Conservation (phyloP, 148 eudicot genomes). For the Talinum fruticosum region DNA sequence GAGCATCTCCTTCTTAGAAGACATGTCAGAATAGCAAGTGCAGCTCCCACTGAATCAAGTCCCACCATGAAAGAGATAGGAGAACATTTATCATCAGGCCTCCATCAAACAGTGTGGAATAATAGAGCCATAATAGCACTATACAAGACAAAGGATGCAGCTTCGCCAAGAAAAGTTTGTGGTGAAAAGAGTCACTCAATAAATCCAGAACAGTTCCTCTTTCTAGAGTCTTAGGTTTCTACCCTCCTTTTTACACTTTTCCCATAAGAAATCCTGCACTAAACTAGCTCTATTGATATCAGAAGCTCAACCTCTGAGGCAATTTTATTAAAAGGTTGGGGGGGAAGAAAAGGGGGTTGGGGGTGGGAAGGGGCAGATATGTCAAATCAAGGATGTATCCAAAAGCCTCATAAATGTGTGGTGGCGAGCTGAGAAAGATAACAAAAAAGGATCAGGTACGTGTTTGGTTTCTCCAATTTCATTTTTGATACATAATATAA, state of each 20-base stretch:
- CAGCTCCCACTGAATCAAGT: slow-evolving; percentile 38
- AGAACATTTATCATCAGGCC: slow-evolving; percentile 16
- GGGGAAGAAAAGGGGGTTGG: background rate
- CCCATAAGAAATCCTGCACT: background rate
- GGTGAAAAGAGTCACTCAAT: slow-evolving; percentile 24
- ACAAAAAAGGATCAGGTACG: slow-evolving; percentile 34
- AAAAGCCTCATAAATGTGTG: slow-evolving; percentile 32
- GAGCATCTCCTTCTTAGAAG: slow-evolving; percentile 56
- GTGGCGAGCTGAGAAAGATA: slow-evolving; percentile 35
- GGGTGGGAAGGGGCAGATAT: slow-evolving; percentile 9
- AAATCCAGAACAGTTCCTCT: slow-evolving; percentile 3
- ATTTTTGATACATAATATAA: slow-evolving; percentile 1
- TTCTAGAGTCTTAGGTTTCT: slow-evolving; percentile 11
- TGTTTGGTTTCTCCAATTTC: slow-evolving; percentile 17
- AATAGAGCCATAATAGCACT: slow-evolving; percentile 4
- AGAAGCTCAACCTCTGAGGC: slow-evolving; percentile 3
- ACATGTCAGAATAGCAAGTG: slow-evolving; percentile 35
- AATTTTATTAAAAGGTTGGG: background rate
- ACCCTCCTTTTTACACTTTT: slow-evolving; percentile 3
- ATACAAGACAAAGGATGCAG: slow-evolving; percentile 19
- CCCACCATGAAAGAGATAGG: slow-evolving; percentile 42
- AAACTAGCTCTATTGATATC: background rate
- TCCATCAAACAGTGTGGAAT: slow-evolving; percentile 7
- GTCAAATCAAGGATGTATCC: slow-evolving; percentile 28
- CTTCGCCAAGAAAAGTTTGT: background rate